These are phyloP conservation scores for Pyrenochaeta sp. DNA, from an alignment of 2,329 filamentous ascomycete species.

Conservation along the genomic window DNA sequence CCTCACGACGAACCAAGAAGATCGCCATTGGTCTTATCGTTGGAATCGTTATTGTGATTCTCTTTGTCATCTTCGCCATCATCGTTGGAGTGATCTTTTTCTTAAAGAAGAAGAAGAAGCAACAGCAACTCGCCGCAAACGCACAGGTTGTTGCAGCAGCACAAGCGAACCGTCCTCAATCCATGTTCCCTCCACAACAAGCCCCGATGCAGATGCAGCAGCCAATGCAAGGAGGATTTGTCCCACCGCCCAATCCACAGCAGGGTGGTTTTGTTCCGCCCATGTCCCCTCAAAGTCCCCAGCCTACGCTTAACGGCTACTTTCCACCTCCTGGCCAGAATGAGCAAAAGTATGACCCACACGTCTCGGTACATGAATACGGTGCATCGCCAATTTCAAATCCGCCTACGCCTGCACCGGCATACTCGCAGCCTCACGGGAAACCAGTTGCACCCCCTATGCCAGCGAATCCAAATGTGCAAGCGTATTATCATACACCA, in stretches of 20 bases:
- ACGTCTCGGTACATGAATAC: conserved; percentile 27
- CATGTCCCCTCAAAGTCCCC: conserved; percentile 9
- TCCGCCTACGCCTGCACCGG: conserved; percentile 33
- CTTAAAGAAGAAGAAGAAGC: conserved; percentile 30
- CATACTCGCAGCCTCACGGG: conserved; percentile 29
- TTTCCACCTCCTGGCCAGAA: conserved; percentile 9
- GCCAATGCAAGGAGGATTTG: conserved; percentile 1
- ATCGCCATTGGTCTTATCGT: conserved; percentile 26
- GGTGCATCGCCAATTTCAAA: conserved; percentile 24
- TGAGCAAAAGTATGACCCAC: conserved; percentile 27
- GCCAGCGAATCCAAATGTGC: neutral
- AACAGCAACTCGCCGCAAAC: conserved; percentile 24
- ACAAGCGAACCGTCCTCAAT: conserved; percentile 22
- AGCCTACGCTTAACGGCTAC: conserved; percentile 12
- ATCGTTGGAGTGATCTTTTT: conserved; percentile 26
- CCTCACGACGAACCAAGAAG: conserved; percentile 18
- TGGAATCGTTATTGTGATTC: conserved; percentile 27
- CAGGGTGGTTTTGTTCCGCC: conserved; percentile 1
- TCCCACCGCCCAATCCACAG: conserved; percentile 4
- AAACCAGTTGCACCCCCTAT: neutral
- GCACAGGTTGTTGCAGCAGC: conserved; percentile 22
- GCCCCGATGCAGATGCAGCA: conserved; percentile 15
- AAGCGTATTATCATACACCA: conserved; percentile 3
- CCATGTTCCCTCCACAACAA: conserved; percentile 16
- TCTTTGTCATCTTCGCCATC: conserved; percentile 26